Conservation (phyloP, 805 yeast species). For the Candida parachauliodes region DNA sequence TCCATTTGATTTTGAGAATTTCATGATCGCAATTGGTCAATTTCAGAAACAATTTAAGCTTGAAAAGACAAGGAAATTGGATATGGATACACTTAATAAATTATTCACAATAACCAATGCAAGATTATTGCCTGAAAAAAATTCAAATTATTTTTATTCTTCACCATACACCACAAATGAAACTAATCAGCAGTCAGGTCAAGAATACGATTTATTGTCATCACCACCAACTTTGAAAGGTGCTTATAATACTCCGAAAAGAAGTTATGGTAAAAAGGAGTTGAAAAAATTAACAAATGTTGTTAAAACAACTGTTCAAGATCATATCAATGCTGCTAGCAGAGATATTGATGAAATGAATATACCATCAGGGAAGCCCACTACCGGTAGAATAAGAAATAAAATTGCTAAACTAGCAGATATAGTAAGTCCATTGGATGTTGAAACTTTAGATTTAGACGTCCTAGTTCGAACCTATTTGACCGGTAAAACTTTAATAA, state of each 20-base stretch:
- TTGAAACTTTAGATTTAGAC: conserved; percentile 40
- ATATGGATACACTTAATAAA: conserved; percentile 47
- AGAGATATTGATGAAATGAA: conserved; percentile 16
- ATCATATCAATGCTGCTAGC: conserved; percentile 33
- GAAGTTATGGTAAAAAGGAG: conserved; percentile 35
- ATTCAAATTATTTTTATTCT: conserved; percentile 11
- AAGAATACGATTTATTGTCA: conserved; percentile 6
- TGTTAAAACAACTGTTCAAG: conserved; percentile 72
- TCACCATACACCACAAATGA: conserved; percentile 7
- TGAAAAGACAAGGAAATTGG: conserved; percentile 50
- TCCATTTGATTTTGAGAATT: conserved; percentile 72
- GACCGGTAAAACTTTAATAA: conserved; percentile 29
- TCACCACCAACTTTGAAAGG: conserved; percentile 4
- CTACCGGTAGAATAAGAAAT: conserved; percentile 28
- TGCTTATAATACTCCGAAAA: not conserved
- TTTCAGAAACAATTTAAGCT: conserved; percentile 73
- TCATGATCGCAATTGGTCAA: conserved; percentile 62
- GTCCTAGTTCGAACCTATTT: conserved; percentile 26
- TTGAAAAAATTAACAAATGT: conserved; percentile 55
- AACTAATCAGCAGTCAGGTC: not conserved
- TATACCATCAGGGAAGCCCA: conserved; percentile 12
- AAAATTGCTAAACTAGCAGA: conserved; percentile 35
- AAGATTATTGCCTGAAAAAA: conserved; percentile 23
- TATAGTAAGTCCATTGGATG: conserved; percentile 31
- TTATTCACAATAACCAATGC: conserved; percentile 34